Evolutionary conservation across 1,284 basidiomycete species (phyloP), one percentile per base, ranked within the genome.

Genomic region (Sporisorium reilianum): DNA sequence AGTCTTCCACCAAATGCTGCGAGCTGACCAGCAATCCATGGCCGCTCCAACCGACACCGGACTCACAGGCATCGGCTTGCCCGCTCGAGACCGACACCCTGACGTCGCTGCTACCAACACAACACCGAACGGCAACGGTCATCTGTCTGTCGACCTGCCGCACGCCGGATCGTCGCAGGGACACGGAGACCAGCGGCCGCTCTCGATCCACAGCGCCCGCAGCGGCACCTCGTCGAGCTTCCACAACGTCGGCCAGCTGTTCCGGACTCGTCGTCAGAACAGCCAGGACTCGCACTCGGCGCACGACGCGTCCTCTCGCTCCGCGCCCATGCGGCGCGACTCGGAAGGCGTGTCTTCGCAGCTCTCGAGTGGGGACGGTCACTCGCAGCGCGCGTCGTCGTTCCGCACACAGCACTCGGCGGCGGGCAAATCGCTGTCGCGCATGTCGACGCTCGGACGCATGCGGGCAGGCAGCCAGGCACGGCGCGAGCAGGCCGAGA

Each of bases 1-100:
- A 9, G 69, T 80, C 0, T 80, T 81, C 30, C 70, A 78, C 26
- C 45, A 67, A 20, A 77, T 79, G 76, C 32, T 78, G 57, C 57
- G 59, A 22, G 32, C 44, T 20, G 62, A 68, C 25, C 49, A 54
- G 16, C 64, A 61, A 12, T 61, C 55, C n/a, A 67, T 67, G 73
- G 32, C 64, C 16, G 12, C 68, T 2, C 66, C 73, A 8, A 53
- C 63, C 12, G 62, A 62, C 20, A 28, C 18, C 16, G 52, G 38
- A 23, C 51, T 64, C 5, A 54, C 55, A 4, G 67, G 57, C 2
- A 32, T 42, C 14, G 55, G 55, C 30, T 40, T 57, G 30, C 54
- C 32, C 0, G 4, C 22, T 1, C 55, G 49, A 22, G 25, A 51
- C 11, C 38, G 11, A 6, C 8, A 7, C n/a, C 23, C 22, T 5